Conservation (phyloP, 371 early-diverging fungal genomes). For the Circinella minor region DNA sequence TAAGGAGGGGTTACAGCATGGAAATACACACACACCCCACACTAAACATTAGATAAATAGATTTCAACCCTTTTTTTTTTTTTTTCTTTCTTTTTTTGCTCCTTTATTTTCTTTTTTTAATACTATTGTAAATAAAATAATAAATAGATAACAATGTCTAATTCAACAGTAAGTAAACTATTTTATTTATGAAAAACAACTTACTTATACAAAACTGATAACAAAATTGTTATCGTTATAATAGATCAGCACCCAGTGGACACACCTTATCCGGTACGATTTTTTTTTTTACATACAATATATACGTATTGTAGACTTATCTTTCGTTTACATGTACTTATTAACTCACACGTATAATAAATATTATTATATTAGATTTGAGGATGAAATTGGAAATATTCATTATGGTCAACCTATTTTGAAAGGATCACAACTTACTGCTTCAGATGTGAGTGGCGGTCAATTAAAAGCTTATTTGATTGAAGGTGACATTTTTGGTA, state of each 20-base stretch:
- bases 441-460: slow-evolving; percentile 18
- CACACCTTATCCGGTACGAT: slow-evolving; percentile 30
- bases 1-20: no score
- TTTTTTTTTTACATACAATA: no score
- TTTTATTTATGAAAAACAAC: neutral
- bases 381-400: slow-evolving; percentile 49
- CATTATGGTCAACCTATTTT: slow-evolving; percentile 51
- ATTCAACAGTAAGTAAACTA: slow-evolving; percentile 14
- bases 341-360: no score
- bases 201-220: neutral
- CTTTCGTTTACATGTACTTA: no score
- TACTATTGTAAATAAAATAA: neutral
- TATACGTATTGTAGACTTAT: no score
- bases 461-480: slow-evolving; percentile 47
- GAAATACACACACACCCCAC: no score
- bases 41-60: neutral
- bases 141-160: neutral
- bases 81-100: neutral
- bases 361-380: slow-evolving; percentile 33
- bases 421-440: slow-evolving; percentile 15
- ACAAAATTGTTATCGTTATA: neutral
- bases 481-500: slow-evolving; percentile 45
- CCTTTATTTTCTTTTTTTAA: no score
- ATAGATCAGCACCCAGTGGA: slow-evolving; percentile 27
- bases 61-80: neutral